These are phyloP conservation scores for Mycena albidolilacea DNA, from an alignment of 768 basidiomycete species.

Conservation along the genomic window DNA sequence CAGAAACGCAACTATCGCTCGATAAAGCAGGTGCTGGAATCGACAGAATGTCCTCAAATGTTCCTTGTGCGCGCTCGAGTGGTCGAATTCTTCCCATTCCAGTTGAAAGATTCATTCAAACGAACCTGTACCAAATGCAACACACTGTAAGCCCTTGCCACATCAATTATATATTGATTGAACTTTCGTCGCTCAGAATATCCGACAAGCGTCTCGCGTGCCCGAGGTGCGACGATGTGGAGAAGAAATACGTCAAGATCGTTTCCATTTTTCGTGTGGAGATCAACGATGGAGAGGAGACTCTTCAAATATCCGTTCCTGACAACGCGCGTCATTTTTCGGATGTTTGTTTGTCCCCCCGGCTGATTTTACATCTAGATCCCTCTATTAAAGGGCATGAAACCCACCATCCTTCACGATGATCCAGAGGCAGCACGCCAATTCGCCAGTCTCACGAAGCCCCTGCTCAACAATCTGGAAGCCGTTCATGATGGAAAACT, in stretches of 20 bases:
- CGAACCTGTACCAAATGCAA: conserved; percentile 69
- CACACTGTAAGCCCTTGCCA: conserved; percentile 56
- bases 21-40: conserved; percentile 51
- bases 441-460: conserved; percentile 59
- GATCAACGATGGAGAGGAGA: conserved; percentile 65
- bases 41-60: conserved; percentile 51
- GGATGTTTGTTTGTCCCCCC: neutral
- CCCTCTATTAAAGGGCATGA: conserved; percentile 59
- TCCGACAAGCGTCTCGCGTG: conserved; percentile 61
- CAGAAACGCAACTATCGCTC: conserved; percentile 1
- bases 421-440: conserved; percentile 54
- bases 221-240: conserved; percentile 66
- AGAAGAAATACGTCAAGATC: conserved; percentile 63
- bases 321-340: conserved; percentile 54
- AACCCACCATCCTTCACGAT: conserved; percentile 58
- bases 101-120: conserved; percentile 62
- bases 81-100: conserved; percentile 69
- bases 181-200: conserved; percentile 54
- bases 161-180: neutral
- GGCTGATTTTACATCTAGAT: conserved; percentile 49
- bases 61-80: conserved; percentile 65
- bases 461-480: conserved; percentile 63
- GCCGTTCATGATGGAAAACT: conserved; percentile 53
- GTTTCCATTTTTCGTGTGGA: conserved; percentile 64
- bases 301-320: conserved; percentile 63